Evolutionary conservation across 2,329 filamentous ascomycete genomes (phyloP), one percentile per base, ranked within the genome.

Genomic region (Xylariaceae sp.): DNA sequence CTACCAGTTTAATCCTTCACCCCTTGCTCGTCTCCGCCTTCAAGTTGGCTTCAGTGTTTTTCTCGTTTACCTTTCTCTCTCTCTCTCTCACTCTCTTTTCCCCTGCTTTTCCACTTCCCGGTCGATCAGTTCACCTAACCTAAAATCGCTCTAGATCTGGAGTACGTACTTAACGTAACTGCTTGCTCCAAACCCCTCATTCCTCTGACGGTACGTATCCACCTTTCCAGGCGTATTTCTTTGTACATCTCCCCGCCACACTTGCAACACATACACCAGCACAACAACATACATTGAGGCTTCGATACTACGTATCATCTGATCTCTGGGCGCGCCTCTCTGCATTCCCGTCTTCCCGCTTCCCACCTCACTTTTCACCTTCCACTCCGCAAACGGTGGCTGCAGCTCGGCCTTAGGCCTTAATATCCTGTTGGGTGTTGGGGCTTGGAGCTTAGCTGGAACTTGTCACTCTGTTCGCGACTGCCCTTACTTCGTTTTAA

Each of bases 351-450:
- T 14, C 19, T 14, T 16, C 16, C 8, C 16, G 12, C 13, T 29
- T 14, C 13, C 27, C 29, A 12, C 30, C 16, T 8, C 16, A 19
- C 13, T 29, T 14, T 29, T n/a, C 29, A 12, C n/a, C 16, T 31
- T 13, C 9, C 26, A 14, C 35, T 34, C 44, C 41, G 38, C 44
- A 47, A 24, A 44, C 41, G 41, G 35, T 41, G 38, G 35, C 38
- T 44, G 41, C 43, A 43, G 40, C 36, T 19, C 13, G 26, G 21
- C 11, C 21, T 24, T 24, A 24, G 21, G 11, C 5, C 26, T 28
- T 8, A 9, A 5, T 9, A n/a, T 5, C 7, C 8, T 28, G 9
- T 28, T 11, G 21, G 7, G 11, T 7, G 7, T 24, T 24, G 7
- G 21, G 21, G 6, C 21, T 24, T 24, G 21, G 6, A 24, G 11